phyloP scores from a whole-genome alignment of 805 yeast genomes.

The Diddensiella transvaalensis region DNA sequence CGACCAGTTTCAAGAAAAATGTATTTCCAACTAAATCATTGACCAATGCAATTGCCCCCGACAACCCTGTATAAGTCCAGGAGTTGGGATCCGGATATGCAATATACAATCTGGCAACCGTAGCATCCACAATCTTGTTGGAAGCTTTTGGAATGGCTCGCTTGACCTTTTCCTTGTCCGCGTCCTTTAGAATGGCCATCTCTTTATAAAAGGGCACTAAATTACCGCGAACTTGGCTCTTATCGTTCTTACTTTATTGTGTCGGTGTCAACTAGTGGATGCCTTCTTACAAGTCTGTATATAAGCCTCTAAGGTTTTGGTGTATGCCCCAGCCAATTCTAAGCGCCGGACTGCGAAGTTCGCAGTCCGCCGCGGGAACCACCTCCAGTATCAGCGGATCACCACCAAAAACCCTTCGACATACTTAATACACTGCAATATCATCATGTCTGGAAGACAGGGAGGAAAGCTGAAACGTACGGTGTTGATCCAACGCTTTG shows the following conservation, averaged over 20 bases:
- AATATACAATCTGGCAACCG: conserved; percentile 83
- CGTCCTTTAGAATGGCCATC: conserved; percentile 33
- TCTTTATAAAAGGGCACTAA: too few relatives aligned
- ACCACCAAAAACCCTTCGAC: too few relatives aligned
- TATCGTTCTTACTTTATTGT: too few relatives aligned
- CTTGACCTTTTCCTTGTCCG: conserved; percentile 86
- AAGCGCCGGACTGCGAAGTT: neutral
- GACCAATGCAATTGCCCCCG: conserved; percentile 82
- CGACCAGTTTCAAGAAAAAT: conserved; percentile 84
- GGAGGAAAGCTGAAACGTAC: conserved; percentile 93
- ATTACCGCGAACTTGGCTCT: too few relatives aligned
- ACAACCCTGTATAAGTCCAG: conserved; percentile 86
- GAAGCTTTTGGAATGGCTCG: conserved; percentile 84
- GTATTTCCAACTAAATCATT: conserved; percentile 95
- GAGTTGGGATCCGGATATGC: conserved; percentile 79
- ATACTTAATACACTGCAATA: too few relatives aligned
- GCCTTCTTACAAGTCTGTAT: too few relatives aligned
- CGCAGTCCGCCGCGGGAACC: neutral
- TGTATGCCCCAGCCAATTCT: too few relatives aligned
- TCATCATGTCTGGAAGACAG: conserved; percentile 91
- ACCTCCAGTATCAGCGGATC: too few relatives aligned
- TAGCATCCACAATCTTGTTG: conserved; percentile 83
- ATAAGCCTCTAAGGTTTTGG: too few relatives aligned
- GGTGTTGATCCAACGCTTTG: conserved; percentile 25
- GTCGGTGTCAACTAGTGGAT: too few relatives aligned